A percentile compares a stretch with the other conserved stretches of the same genome.
These are phyloP conservation scores for Phytophthora lateralis DNA, from an alignment of 352 stramenopile genomes.

Conservation along the genomic window DNA sequence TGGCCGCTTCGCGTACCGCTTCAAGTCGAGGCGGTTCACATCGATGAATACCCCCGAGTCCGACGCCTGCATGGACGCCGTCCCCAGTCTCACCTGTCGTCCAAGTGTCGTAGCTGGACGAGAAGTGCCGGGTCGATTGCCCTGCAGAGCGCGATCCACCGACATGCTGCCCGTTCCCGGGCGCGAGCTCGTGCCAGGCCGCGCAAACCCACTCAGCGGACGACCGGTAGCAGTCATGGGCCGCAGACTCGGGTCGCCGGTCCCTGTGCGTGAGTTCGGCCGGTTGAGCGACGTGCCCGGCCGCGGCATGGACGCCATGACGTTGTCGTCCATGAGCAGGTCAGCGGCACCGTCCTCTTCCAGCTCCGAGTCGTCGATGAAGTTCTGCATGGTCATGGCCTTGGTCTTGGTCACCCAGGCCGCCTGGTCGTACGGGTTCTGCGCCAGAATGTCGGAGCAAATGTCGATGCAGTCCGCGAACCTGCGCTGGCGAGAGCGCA, in stretches of 20 bases:
- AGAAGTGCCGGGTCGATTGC: slow-evolving; percentile 77
- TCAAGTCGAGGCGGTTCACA: slow-evolving; percentile 89
- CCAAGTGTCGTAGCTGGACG: slow-evolving; percentile 90
- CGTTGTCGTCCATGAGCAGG: slow-evolving; percentile 93
- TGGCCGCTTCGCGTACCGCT: slow-evolving; percentile 85
- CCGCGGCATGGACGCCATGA: slow-evolving; percentile 84
- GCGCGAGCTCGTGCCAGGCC: slow-evolving; percentile 77
- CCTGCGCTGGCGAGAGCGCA: slow-evolving; percentile 75
- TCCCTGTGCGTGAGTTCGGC: slow-evolving; percentile 63
- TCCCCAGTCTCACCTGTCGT: slow-evolving; percentile 90
- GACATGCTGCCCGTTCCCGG: slow-evolving; percentile 76
- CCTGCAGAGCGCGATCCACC: slow-evolving; percentile 77
- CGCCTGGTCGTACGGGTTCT: slow-evolving; percentile 90
- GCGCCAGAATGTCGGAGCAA: slow-evolving; percentile 81
- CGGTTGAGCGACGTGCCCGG: slow-evolving; percentile 91
- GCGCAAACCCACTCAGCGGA: slow-evolving; percentile 88
- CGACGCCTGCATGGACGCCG: slow-evolving; percentile 84
- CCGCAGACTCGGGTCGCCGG: slow-evolving; percentile 70
- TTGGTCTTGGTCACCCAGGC: slow-evolving; percentile 92
- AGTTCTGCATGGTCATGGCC: slow-evolving; percentile 88
- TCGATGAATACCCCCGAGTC: slow-evolving; percentile 90
- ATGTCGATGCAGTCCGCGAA: slow-evolving; percentile 85
- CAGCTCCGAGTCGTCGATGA: slow-evolving; percentile 93
- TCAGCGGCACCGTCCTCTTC: slow-evolving; percentile 92
- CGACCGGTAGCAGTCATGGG: slow-evolving; percentile 87